phyloP scores from a whole-genome alignment of 805 yeast genomes.

The Candida suzukii region DNA sequence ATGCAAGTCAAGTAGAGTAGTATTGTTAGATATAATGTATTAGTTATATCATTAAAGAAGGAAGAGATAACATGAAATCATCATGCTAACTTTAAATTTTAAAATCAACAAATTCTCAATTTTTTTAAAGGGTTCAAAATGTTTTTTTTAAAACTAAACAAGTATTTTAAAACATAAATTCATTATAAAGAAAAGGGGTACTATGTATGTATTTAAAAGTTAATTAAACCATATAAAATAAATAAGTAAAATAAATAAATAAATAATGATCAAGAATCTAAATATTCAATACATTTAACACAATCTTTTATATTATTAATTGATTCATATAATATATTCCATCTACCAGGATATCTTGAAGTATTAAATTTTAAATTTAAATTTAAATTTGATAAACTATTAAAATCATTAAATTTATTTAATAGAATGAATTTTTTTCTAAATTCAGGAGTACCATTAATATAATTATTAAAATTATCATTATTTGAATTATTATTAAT shows the following conservation, averaged over 20 bases:
- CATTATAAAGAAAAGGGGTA: too few relatives aligned
- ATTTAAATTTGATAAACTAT: too few relatives aligned
- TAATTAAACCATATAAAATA: background rate
- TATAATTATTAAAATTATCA: conserved; percentile 8
- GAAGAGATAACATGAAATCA: too few relatives aligned
- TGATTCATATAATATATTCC: conserved; percentile 14
- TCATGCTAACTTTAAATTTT: too few relatives aligned
- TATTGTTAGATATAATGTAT: too few relatives aligned
- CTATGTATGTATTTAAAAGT: too few relatives aligned
- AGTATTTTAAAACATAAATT: too few relatives aligned
- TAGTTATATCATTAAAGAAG: too few relatives aligned
- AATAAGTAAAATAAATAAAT: background rate
- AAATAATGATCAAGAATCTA: background rate
- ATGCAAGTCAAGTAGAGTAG: too few relatives aligned
- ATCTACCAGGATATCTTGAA: conserved; percentile 11
- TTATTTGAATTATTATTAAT: conserved; percentile 5
- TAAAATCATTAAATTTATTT: background rate
- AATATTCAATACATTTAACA: conserved; percentile 3
- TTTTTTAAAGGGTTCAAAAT: too few relatives aligned
- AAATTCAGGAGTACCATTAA: conserved; percentile 14
- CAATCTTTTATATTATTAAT: background rate
- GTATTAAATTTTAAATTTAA: background rate
- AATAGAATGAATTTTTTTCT: conserved; percentile 5
- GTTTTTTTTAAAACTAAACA: too few relatives aligned
- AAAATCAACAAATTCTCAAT: too few relatives aligned